These are phyloP conservation scores for Arctium minus DNA, from an alignment of 129 eudicot species.

Conservation along the genomic window DNA sequence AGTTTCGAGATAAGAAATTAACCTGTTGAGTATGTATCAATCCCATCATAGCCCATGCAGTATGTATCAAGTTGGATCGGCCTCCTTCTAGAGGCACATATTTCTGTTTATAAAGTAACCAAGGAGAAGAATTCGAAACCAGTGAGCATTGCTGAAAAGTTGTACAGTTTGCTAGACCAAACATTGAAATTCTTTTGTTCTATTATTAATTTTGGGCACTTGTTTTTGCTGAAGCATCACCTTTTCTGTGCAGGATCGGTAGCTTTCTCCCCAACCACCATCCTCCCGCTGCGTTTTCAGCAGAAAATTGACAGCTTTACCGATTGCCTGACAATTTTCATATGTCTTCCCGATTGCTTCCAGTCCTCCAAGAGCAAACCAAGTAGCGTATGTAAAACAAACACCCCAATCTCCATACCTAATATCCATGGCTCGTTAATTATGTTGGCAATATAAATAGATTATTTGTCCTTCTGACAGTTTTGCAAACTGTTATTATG, in stretches of 20 bases:
- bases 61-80: conserved; percentile 41
- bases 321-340: conserved; percentile 34
- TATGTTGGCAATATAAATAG: neutral
- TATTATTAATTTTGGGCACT: neutral
- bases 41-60: conserved; percentile 55
- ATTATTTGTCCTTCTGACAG: neutral
- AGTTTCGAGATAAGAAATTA: no score
- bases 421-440: neutral
- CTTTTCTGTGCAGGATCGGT: conserved; percentile 32
- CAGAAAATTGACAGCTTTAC: conserved; percentile 42
- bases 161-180: neutral
- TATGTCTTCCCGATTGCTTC: conserved; percentile 51
- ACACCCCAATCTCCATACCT: conserved; percentile 90
- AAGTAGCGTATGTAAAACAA: conserved; percentile 61
- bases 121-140: neutral
- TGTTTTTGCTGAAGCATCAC: conserved; percentile 11
- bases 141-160: neutral
- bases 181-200: neutral
- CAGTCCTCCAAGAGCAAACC: conserved; percentile 64
- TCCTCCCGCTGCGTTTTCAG: conserved; percentile 31
- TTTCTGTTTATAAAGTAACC: conserved; percentile 16
- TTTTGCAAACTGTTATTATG: neutral
- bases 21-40: conserved; percentile 37
- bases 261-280: conserved; percentile 69
- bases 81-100: conserved; percentile 41